Conservation (phyloP, 176 grass and related monocot genomes). For the Metroxylon sagu region DNA sequence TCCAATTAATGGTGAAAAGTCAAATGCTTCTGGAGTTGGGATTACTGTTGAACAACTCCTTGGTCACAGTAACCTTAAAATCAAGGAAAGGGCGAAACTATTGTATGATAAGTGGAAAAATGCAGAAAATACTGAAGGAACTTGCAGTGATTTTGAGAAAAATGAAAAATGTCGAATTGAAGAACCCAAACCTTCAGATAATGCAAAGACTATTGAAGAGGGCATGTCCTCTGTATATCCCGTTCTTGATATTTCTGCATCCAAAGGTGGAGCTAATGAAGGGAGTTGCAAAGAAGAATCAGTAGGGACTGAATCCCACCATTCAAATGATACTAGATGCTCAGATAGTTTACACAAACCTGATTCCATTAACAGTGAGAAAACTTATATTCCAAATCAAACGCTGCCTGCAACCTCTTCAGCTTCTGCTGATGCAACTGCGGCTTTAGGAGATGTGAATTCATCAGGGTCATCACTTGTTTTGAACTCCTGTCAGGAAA, state of each 20-base stretch:
- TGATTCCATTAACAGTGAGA: slow-evolving; percentile 21
- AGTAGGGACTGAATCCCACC: slow-evolving; percentile 10
- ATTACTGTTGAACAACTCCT: slow-evolving; percentile 35
- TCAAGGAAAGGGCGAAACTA: slow-evolving; percentile 43
- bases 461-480: neutral
- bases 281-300: neutral
- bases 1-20: slow-evolving; percentile 22
- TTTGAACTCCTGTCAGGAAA: neutral
- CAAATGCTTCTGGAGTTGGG: slow-evolving; percentile 27
- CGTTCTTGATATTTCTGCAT: neutral
- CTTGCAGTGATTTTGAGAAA: slow-evolving; percentile 7
- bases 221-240: neutral
- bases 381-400: slow-evolving; percentile 23
- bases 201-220: neutral
- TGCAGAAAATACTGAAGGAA: slow-evolving; percentile 3
- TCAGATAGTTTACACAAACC: neutral
- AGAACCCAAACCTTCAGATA: slow-evolving; percentile 8
- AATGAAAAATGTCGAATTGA: slow-evolving; percentile 2
- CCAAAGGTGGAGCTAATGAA: slow-evolving; percentile 2
- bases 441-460: slow-evolving; percentile 17
- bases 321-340: slow-evolving; percentile 10
- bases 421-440: slow-evolving; percentile 5
- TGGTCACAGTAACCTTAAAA: slow-evolving; percentile 22
- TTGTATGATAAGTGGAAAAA: slow-evolving; percentile 40
- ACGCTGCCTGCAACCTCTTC: neutral